Base-by-base conservation (phyloP, 768 basidiomycete genomes). In the Trametes cingulata region DNA sequence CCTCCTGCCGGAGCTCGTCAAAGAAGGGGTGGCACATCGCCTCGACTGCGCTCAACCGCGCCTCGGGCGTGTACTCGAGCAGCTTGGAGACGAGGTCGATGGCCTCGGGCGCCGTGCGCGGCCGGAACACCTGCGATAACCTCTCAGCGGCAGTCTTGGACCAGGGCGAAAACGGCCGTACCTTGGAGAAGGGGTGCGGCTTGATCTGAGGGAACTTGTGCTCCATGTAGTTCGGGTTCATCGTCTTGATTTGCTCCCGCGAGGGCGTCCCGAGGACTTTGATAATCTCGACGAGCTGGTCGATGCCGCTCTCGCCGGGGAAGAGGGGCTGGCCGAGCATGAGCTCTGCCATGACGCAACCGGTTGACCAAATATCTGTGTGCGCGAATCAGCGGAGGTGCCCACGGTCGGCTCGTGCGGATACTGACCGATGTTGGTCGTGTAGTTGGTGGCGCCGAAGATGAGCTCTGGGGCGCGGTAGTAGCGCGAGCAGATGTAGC, bases 191-290 rank as follows among this genome's bases (percentile, higher is more conserved):
- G 0, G 95, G 95, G 72, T 98, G 96, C n/a, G 95, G 94, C 73
- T 96, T 95, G 81, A 99, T 99, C 77, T 98, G 96, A 1, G 97
- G 97, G 81, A 99, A 99, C 77, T 98, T 98, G 85, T 99, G 97
- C 73, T 99, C 97, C 97, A 98, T 98, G 78, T 99, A 99, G 79
- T 99, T 99, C 56, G 97, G 97, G 77, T 99, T 99, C 97, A 99
- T 99, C 67, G 97, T 98, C 87, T 99, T 98, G 85, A 99, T 99
- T 76, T 99, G 97, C 73, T 98, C 97, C 67, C 96, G 82, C 60
- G 97, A 95, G 2, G 97, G 97, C 20, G 97, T 99, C 15, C 97
- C 97, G 54, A 99, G 85, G 43, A 99, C 95, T 76, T 99, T 99
- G 87, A 99, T 99, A 68, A 99, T 99, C 78, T 99, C 97, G 58